Evolutionary conservation across 2,329 filamentous ascomycete genomes (phyloP).

Genomic region (Colletotrichum tropicale): DNA sequence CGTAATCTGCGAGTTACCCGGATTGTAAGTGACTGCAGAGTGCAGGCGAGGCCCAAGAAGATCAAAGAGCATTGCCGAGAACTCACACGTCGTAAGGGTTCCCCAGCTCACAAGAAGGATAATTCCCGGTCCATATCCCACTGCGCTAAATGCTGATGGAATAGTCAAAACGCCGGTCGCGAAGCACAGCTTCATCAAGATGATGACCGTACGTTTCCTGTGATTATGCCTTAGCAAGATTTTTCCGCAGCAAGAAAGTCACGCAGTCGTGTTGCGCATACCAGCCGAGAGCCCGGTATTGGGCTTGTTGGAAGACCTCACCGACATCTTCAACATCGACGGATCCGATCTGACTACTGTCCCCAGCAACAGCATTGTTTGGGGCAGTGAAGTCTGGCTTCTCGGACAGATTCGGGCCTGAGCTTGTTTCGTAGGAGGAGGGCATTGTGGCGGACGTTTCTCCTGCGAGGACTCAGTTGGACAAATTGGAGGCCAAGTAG

Average conservation of each 20-base stretch:
- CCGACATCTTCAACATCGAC: neutral
- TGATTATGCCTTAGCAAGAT: neutral
- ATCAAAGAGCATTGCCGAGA: neutral
- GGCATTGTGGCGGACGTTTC: neutral
- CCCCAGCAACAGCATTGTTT: neutral
- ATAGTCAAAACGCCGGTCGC: conserved; percentile 31
- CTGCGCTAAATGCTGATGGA: conserved; percentile 25
- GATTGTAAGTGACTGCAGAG: neutral
- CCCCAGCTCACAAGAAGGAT: neutral
- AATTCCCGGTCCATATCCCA: neutral
- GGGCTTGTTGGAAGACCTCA: neutral
- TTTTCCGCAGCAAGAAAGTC: neutral
- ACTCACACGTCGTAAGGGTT: neutral
- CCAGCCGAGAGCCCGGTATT: neutral
- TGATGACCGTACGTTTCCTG: conserved; percentile 26
- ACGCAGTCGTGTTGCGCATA: neutral
- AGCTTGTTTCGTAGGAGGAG: neutral
- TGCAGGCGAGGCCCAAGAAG: neutral
- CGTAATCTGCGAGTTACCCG: conserved; percentile 21
- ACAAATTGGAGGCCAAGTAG: neutral
- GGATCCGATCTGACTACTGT: neutral
- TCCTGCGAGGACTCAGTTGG: neutral
- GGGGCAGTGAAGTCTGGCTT: neutral
- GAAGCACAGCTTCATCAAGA: conserved; percentile 28
- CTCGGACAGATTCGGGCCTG: neutral